Conservation (phyloP, 129 eudicot species). For the Flaveria robusta region DNA sequence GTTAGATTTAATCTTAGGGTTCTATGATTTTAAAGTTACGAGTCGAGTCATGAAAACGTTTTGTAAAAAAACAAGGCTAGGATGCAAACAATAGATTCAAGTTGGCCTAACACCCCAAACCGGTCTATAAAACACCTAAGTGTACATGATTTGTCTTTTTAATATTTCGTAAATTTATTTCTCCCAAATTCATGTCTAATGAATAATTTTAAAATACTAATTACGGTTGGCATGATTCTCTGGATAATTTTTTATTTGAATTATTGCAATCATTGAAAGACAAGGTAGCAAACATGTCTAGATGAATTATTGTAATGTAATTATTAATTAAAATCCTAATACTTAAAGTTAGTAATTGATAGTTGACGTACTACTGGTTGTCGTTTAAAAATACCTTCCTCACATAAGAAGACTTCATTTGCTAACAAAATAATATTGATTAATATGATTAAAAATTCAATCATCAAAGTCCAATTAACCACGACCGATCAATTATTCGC, state of each 20-base stretch:
- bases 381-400: constrained; percentile 25
- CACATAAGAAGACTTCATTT: constrained; percentile 28
- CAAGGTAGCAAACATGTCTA: constrained; percentile 30
- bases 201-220: not conserved
- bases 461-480: not conserved
- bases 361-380: constrained; percentile 35
- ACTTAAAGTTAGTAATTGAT: not conserved
- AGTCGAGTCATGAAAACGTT: too few species aligned
- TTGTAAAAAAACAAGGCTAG: too few species aligned
- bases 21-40: too few species aligned
- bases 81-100: too few species aligned
- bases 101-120: too few species aligned
- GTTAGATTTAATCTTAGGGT: too few species aligned
- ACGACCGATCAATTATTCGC: not conserved
- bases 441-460: not conserved
- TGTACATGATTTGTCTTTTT: too few species aligned
- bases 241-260: constrained; percentile 16
- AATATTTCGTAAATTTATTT: not conserved
- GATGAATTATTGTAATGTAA: constrained; percentile 14
- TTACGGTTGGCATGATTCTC: constrained; percentile 29
- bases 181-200: not conserved
- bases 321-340: not conserved
- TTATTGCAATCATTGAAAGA: constrained; percentile 40
- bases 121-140: too few species aligned
- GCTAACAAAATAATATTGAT: constrained; percentile 20